Evolutionary conservation across 2,329 filamentous ascomycete species (phyloP), one percentile per base, ranked within the genome.

Genomic region (Microcyclosporella mali): DNA sequence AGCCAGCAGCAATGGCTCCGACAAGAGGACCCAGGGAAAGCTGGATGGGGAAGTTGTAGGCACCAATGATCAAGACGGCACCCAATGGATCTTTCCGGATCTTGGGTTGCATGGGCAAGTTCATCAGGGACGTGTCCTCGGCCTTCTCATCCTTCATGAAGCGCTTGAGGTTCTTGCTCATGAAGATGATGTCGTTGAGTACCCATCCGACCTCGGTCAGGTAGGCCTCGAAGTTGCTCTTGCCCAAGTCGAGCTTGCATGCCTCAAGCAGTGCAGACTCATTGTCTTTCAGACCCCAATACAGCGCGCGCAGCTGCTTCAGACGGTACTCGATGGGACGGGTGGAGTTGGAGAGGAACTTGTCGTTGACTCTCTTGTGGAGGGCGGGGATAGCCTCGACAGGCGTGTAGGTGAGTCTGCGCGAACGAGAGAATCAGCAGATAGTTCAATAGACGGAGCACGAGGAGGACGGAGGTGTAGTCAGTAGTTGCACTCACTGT

Each of bases 1-100:
- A 95, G 40, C 92, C 92, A 7, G 88, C 90, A 33, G 86, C 81
- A 56, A 98, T 95, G 58, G 90, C 92, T 45, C 90, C 92, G 50
- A 95, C 78, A 47, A 94, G 66, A 2, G 90, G 88, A 1, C 79
- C 77, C 31, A 97, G 63, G 29, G 81, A 80, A 33, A 97, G 75
- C 67, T 89, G 82, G 63, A 95, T 72, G 39, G 92, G 92, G 65
- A 89, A 95, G 72, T 98, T 98, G 78, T 87, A 97, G 33, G 92
- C 81, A 44, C 79, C 81, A 60, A 97, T 94, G 58, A 95, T 79
- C 56, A 97, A 72, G 9, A 87, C 80, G 31, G 81, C 72, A 28
- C 92, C 92, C 44, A 95, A 66, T 1, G 92, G 92, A 60, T 97
- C 90, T 69, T 94, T 94, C 52, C 82, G 75, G 62, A 94, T 82